Base-by-base conservation (phyloP, 768 basidiomycete genomes). In the Termitomyces sp. region DNA sequence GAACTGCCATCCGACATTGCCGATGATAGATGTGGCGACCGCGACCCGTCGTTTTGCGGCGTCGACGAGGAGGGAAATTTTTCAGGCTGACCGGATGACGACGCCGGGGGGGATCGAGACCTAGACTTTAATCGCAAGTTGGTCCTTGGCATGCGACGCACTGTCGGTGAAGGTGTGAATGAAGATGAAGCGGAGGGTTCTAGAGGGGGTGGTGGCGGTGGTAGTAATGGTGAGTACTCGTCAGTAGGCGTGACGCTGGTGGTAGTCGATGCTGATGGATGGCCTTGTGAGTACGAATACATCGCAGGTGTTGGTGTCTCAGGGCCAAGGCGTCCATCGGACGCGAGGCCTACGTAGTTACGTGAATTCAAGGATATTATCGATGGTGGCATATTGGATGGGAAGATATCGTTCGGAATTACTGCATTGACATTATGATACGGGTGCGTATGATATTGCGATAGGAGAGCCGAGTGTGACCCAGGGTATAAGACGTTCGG, bases 231-330 rank as follows among this genome's bases (percentile, higher is more conserved):
- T 21, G 41, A 51, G 35, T 21, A 21, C 15, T 48, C 37, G 34
- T 32, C 30, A 10, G 76, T 40, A 2, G 54, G 74, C 2, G 76
- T 74, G 10, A 72, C 68, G 12, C 78, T 68, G n/a, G 74, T 76
- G 53, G 79, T 71, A 0, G 79, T 83, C 5, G 77, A 70, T 55
- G 68, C 75, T 5, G 81, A 82, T 40, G 78, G 72, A 61, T 83
- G 81, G 30, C 71, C 61, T 54, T 80, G 78, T n/a, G 74, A 69
- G 53, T 71, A 67, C 34, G 60, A 57, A 60, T 70, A 70, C 40
- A 66, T 67, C 0, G 65, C 58, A 35, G 77, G 77, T 5, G 76
- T 78, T 5, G 76, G 76, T 17, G 76, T 77, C 32, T 71, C 72
- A 3, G 71, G 73, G 42, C 76, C 73, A n/a, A 64, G 67, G 8